Conservation (phyloP, 495 filamentous ascomycete species). For the Staphylotrichum longicolle region DNA sequence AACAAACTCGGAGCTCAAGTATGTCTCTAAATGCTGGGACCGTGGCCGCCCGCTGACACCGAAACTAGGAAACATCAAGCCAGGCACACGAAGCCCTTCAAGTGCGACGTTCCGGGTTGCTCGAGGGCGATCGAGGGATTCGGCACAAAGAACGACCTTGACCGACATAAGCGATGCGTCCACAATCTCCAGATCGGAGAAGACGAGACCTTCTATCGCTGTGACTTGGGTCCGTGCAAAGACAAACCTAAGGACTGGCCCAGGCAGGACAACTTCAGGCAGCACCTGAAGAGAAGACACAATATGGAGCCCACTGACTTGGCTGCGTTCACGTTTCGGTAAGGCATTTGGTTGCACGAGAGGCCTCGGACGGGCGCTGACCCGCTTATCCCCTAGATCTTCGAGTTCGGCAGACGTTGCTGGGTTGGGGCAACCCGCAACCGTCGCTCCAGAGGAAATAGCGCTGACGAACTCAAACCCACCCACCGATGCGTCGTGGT, state of each 20-base stretch:
- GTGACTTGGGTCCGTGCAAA: constrained; percentile 60
- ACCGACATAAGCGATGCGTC: constrained; percentile 68
- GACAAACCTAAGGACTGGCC: constrained; percentile 78
- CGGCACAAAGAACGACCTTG: constrained; percentile 77
- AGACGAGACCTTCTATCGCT: constrained; percentile 62
- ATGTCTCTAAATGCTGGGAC: constrained; percentile 6
- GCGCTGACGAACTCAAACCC: not conserved
- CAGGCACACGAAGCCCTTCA: constrained; percentile 71
- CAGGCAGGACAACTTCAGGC: constrained; percentile 85
- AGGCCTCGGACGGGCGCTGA: not conserved
- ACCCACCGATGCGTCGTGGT: constrained; percentile 12
- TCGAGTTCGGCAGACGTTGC: not conserved
- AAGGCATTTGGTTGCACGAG: constrained; percentile 20
- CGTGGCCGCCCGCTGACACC: not conserved
- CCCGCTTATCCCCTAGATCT: not conserved
- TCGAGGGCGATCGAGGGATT: constrained; percentile 62
- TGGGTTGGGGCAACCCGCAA: not conserved
- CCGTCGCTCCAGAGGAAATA: not conserved
- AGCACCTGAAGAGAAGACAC: constrained; percentile 81
- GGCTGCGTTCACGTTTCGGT: constrained; percentile 55
- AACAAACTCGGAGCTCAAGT: constrained; percentile 54
- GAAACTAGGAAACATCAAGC: constrained; percentile 71
- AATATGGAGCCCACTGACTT: constrained; percentile 45
- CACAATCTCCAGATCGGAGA: constrained; percentile 58
- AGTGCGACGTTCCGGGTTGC: constrained; percentile 63